A percentile compares a stretch with the other conserved stretches of the same genome.
Conservation (phyloP, 805 yeast genomes). For the Ogataea methylovora region DNA sequence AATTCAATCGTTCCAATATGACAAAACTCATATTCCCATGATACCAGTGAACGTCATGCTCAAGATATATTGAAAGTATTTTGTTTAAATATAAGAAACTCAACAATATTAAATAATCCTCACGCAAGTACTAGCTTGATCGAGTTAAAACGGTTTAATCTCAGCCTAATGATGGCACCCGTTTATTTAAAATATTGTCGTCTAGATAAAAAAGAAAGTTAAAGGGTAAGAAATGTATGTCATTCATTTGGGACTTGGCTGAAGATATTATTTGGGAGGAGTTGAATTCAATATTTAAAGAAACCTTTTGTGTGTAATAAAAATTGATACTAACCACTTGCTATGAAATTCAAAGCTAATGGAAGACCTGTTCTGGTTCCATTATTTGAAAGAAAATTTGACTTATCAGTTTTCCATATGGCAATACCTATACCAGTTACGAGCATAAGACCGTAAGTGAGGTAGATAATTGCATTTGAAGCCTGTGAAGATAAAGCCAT, state of each 20-base stretch:
- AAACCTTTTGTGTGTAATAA: neutral
- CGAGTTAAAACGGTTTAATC: conserved; percentile 74
- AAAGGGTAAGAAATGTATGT: too few relatives aligned
- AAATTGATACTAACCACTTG: conserved; percentile 64
- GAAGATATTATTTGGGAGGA: too few relatives aligned
- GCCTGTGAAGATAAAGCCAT: conserved; percentile 35
- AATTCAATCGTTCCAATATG: too few relatives aligned
- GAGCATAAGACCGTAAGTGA: conserved; percentile 49
- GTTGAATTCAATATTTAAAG: conserved; percentile 1
- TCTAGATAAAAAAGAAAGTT: too few relatives aligned
- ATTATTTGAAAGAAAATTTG: conserved; percentile 66
- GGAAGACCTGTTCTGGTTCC: conserved; percentile 78
- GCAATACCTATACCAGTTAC: conserved; percentile 54
- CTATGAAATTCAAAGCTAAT: conserved; percentile 79
- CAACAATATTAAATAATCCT: conserved; percentile 44
- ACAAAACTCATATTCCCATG: too few relatives aligned
- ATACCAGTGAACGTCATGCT: too few relatives aligned
- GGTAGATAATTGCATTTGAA: conserved; percentile 57
- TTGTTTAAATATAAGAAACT: too few relatives aligned
- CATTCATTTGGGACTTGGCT: too few relatives aligned
- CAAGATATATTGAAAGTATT: too few relatives aligned
- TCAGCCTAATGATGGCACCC: conserved; percentile 56
- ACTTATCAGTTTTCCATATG: conserved; percentile 41
- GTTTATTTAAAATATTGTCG: conserved; percentile 29
- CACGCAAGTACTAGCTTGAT: conserved; percentile 80